These are phyloP conservation scores for Hypoxylon sp. DNA, from an alignment of 2,329 filamentous ascomycete genomes.

Conservation along the genomic window DNA sequence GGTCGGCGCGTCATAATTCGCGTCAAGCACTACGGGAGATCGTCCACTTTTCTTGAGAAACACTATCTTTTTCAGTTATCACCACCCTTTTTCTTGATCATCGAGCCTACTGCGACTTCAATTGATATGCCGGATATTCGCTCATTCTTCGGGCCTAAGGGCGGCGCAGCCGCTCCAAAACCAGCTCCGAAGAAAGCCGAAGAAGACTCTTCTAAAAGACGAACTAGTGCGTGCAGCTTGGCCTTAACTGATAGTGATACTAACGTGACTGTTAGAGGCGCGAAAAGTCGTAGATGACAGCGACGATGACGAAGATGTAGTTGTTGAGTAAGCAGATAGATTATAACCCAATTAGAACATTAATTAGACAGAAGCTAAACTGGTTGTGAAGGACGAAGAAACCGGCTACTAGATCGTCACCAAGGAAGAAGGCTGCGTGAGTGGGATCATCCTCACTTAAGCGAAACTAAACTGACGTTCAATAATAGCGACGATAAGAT, in stretches of 20 bases:
- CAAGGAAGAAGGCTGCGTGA: conserved; percentile 70
- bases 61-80: conserved; percentile 6
- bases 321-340: conserved; percentile 63
- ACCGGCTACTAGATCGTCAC: conserved; percentile 62
- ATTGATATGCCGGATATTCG: conserved; percentile 87
- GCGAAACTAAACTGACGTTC: conserved; percentile 25
- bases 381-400: conserved; percentile 67
- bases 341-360: not conserved
- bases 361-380: conserved; percentile 39
- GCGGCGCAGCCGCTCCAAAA: conserved; percentile 68
- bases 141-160: conserved; percentile 88
- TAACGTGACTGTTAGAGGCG: conserved; percentile 57
- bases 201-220: conserved; percentile 61
- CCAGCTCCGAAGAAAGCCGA: conserved; percentile 63
- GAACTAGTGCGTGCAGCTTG: conserved; percentile 59
- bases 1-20: conserved; percentile 45
- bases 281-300: conserved; percentile 86
- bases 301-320: conserved; percentile 69
- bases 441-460: conserved; percentile 39
- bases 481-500: conserved; percentile 58
- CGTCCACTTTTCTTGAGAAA: conserved; percentile 17
- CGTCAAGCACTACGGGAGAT: conserved; percentile 33
- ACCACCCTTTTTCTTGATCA: conserved; percentile 11
- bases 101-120: not conserved
- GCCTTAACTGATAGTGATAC: not conserved